Base-by-base conservation (phyloP, 768 basidiomycete genomes). In the Macrolepiota albuminosa region DNA sequence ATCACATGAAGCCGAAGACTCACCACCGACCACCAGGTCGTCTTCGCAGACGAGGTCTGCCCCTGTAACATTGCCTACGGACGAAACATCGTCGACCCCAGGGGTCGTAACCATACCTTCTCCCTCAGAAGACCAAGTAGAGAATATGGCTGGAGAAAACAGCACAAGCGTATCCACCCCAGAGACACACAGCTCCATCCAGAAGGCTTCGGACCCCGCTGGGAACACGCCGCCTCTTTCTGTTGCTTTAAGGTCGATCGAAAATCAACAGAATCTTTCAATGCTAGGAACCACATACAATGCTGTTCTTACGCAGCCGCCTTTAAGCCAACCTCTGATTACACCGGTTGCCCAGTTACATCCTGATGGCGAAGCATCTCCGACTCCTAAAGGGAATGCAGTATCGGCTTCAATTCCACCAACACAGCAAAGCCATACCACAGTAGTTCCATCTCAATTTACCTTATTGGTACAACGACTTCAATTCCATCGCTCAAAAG, bases 391-490 rank as follows among this genome's bases (percentile, higher is more conserved):
- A 16, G 46, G 34, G 6, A 47, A 48, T 24, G 18, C 40, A 47
- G 10, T 43, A 2, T 51, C 37, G 18, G 9, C 47, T 6, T 42
- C 52, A 14, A 31, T 11, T 14, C 14, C 36, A 10, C 45, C 16
- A 21, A 13, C 59, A 10, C 33, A 42, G 21, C 31, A 58, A 16
- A 54, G 21, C 36, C 52, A 57, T 21, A 57, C 62, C 4, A 65
- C 59, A 56, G 49, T 40, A 26, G 60, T 65, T 43, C 64, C 64
- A 26, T 42, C 59, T 16, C 54, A 58, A n/a, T 81, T 81, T 61
- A 61, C 62, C 37, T 63, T 72, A 31, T 66, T 82, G 45, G 70
- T 81, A 39, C 58, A 72, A 34, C 37, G 59, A 37, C 72, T 83
- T 18, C 61, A 71, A 45, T 63, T 56, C 13, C 53, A 75, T 54